A percentile compares a stretch with the other conserved stretches of the same genome.
Evolutionary conservation across 1,139 yeast genomes (phyloP).

Genomic region (Casaregolazyma lundiana): DNA sequence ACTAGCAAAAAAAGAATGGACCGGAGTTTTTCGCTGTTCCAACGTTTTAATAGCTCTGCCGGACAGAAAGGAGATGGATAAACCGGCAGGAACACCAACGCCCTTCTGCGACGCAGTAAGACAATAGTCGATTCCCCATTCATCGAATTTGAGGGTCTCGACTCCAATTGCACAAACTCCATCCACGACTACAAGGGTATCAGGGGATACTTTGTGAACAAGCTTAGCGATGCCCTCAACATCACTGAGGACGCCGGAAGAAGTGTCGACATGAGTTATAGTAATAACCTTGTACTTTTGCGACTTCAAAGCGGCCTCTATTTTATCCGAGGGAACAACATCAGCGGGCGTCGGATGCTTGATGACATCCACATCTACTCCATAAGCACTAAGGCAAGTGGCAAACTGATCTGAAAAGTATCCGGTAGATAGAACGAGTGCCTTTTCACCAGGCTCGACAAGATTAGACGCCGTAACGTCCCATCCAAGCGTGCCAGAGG

Average conservation of each 20-base stretch:
- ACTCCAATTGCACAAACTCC: slow-evolving; percentile 94
- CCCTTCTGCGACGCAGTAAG: slow-evolving; percentile 95
- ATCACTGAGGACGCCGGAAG: slow-evolving; percentile 83
- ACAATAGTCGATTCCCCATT: slow-evolving; percentile 86
- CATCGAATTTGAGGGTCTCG: slow-evolving; percentile 78
- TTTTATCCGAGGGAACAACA: slow-evolving; percentile 36
- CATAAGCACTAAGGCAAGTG: slow-evolving; percentile 68
- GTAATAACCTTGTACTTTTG: slow-evolving; percentile 65
- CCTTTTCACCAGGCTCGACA: slow-evolving; percentile 55
- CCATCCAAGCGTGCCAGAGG: slow-evolving; percentile 96
- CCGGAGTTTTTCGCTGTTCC: slow-evolving; percentile 44
- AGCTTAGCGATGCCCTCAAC: slow-evolving; percentile 58
- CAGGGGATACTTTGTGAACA: slow-evolving; percentile 65
- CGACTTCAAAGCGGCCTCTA: slow-evolving; percentile 52
- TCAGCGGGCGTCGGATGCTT: slow-evolving; percentile 56
- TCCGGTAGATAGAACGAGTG: slow-evolving; percentile 85
- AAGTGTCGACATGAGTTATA: slow-evolving; percentile 93
- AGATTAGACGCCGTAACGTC: slow-evolving; percentile 81
- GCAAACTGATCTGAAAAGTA: slow-evolving; percentile 86
- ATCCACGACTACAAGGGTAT: slow-evolving; percentile 79
- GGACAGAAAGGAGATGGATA: slow-evolving; percentile 72
- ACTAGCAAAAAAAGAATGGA: slow-evolving; percentile 66
- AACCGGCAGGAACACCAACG: slow-evolving; percentile 90
- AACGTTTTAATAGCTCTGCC: slow-evolving; percentile 70
- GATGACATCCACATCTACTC: slow-evolving; percentile 59